Conservation (phyloP, 2,329 filamentous ascomycete genomes). For the Sporothrix dimorphospora region DNA sequence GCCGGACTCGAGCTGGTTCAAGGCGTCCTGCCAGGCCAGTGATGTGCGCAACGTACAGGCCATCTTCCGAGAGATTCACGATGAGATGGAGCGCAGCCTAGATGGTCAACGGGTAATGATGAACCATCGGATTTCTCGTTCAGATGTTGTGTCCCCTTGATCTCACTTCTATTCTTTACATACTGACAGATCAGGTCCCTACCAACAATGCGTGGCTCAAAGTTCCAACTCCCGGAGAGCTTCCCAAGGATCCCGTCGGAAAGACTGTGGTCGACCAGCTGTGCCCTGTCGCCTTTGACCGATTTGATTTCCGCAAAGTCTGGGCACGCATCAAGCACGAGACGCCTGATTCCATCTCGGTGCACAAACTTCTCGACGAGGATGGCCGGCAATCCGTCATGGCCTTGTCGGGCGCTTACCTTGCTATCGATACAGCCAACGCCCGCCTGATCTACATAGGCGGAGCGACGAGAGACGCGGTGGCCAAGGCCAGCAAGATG, state of each 20-base stretch:
- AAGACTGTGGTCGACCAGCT: conserved; percentile 24
- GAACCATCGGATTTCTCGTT: not conserved
- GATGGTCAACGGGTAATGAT: not conserved
- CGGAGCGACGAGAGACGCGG: not conserved
- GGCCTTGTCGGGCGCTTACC: conserved; percentile 20
- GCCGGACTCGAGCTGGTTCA: conserved; percentile 35
- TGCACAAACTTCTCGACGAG: conserved; percentile 31
- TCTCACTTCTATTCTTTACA: not conserved
- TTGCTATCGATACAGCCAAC: conserved; percentile 25
- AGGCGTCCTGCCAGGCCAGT: conserved; percentile 32
- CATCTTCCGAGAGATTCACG: conserved; percentile 29
- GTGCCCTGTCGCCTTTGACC: conserved; percentile 31
- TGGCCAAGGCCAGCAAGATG: conserved; percentile 28
- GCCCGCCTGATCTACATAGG: conserved; percentile 35
- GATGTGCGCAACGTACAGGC: conserved; percentile 31
- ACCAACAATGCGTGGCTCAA: conserved; percentile 24
- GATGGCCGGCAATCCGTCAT: conserved; percentile 30
- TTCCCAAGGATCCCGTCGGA: not conserved
- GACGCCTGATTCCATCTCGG: conserved; percentile 29
- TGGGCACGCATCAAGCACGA: conserved; percentile 37
- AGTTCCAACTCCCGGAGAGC: not conserved
- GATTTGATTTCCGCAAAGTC: conserved; percentile 27
- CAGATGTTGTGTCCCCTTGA: not conserved
- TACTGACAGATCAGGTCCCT: not conserved
- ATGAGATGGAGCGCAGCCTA: conserved; percentile 25